Evolutionary conservation across 257 asterid genomes (phyloP).

Genomic region (Fraxinus americana): DNA sequence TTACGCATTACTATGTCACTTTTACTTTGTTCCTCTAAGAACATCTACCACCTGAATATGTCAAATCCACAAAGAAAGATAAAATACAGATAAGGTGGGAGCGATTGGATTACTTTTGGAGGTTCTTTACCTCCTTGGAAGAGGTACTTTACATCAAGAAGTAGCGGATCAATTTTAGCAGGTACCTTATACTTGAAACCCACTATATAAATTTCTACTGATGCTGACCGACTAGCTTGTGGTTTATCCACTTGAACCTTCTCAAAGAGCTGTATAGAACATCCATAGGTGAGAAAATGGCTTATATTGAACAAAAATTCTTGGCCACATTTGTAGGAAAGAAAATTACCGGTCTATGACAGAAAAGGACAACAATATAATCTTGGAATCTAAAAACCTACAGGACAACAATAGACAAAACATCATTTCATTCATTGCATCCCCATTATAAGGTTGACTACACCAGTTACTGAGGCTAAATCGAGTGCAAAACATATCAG

Average conservation of each 20-base stretch:
- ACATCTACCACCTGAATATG: slow-evolving; percentile 73
- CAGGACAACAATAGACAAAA: background rate
- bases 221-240: slow-evolving; percentile 79
- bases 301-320: background rate
- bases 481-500: background rate
- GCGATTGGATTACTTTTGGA: slow-evolving; percentile 57
- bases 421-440: background rate
- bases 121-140: slow-evolving; percentile 84
- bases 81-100: background rate
- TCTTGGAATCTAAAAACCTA: slow-evolving; percentile 96
- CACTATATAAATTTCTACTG: slow-evolving; percentile 83
- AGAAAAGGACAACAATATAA: slow-evolving; percentile 77
- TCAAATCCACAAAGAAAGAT: slow-evolving; percentile 12
- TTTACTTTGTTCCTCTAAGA: slow-evolving; percentile 70
- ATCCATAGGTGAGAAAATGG: slow-evolving; percentile 21
- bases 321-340: background rate
- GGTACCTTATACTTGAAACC: slow-evolving; percentile 90
- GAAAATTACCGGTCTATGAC: slow-evolving; percentile 79
- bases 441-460: background rate
- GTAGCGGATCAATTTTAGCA: slow-evolving; percentile 94
- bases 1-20: slow-evolving; percentile 60
- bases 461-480: background rate
- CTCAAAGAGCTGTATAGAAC: slow-evolving; percentile 72
- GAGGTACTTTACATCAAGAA: slow-evolving; percentile 84
- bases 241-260: slow-evolving; percentile 97